Evolutionary conservation across 208 protist species (phyloP).

Genomic region (Angomonas ambiguus): DNA sequence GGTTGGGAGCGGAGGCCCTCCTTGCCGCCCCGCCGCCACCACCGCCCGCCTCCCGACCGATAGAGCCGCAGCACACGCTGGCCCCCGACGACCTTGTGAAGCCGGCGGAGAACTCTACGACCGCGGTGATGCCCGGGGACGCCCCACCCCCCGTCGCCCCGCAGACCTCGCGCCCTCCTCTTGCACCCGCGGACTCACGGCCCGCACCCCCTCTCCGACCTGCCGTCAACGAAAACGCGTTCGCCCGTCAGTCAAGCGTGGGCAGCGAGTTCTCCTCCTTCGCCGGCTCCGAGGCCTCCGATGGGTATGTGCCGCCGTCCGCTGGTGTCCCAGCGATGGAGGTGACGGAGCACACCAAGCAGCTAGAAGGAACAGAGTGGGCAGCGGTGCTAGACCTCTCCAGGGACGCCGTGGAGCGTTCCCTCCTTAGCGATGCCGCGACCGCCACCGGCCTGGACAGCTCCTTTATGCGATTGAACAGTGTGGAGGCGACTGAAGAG

Average conservation of each 20-base stretch:
- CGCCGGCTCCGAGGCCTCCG: constrained; percentile 1
- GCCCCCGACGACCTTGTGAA: not conserved
- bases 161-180: constrained; percentile 11
- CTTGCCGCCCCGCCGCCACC: not conserved
- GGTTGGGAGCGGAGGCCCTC: not conserved
- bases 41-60: not conserved
- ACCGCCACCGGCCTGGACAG: constrained; percentile 29
- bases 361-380: constrained; percentile 33
- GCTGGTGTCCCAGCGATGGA: constrained; percentile 14
- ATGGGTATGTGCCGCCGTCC: constrained; percentile 12
- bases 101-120: not conserved
- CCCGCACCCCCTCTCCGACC: not conserved
- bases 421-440: constrained; percentile 39
- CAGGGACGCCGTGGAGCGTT: constrained; percentile 34
- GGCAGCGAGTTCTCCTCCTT: constrained; percentile 24
- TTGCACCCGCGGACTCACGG: constrained; percentile 10
- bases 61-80: constrained; percentile 8
- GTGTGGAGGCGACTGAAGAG: constrained; percentile 17
- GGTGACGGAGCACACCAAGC: constrained; percentile 25
- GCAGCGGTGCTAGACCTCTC: constrained; percentile 20
- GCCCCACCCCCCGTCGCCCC: not conserved
- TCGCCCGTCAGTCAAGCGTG: constrained; percentile 10
- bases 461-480: constrained; percentile 30
- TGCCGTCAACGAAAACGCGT: not conserved
- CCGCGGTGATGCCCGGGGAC: not conserved